These are phyloP conservation scores for Alternaria rosae DNA, from an alignment of 2,329 filamentous ascomycete species.

Conservation along the genomic window DNA sequence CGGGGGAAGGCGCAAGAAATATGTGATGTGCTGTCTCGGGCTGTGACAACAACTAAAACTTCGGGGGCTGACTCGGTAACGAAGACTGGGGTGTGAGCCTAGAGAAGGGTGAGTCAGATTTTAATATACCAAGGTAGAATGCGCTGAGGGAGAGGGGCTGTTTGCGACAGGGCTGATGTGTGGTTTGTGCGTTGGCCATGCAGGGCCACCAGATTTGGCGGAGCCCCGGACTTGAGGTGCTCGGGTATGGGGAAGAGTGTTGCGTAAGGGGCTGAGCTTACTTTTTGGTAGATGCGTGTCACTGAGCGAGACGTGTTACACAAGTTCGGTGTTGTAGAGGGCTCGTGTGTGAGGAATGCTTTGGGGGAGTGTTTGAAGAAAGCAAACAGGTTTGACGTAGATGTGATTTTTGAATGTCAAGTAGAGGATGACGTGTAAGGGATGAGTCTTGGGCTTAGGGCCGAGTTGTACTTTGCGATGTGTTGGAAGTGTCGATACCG, in stretches of 20 bases:
- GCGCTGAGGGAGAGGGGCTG: background rate
- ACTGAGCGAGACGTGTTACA: conserved; percentile 25
- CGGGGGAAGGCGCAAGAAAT: conserved; percentile 27
- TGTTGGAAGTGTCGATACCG: conserved; percentile 17
- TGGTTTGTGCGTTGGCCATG: conserved; percentile 40
- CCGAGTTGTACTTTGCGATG: conserved; percentile 15
- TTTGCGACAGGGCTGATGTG: conserved; percentile 37
- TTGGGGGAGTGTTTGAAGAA: background rate
- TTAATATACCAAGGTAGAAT: conserved; percentile 40
- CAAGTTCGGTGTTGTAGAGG: conserved; percentile 13
- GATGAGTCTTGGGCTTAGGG: conserved; percentile 6
- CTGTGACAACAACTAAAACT: conserved; percentile 25
- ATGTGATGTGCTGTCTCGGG: conserved; percentile 42
- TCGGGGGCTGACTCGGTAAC: conserved; percentile 10
- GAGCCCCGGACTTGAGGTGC: conserved; percentile 32
- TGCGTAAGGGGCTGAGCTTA: conserved; percentile 43
- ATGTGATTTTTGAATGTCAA: conserved; percentile 8
- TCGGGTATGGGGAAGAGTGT: conserved; percentile 29
- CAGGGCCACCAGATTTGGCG: conserved; percentile 24
- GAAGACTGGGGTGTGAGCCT: conserved; percentile 24
- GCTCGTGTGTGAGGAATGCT: conserved; percentile 20
- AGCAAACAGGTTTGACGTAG: conserved; percentile 15
- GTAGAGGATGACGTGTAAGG: conserved; percentile 9
- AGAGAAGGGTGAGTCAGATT: conserved; percentile 47
- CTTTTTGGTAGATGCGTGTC: conserved; percentile 25